Conservation (phyloP, 345 rosid genomes). For the Linum trigynum region DNA sequence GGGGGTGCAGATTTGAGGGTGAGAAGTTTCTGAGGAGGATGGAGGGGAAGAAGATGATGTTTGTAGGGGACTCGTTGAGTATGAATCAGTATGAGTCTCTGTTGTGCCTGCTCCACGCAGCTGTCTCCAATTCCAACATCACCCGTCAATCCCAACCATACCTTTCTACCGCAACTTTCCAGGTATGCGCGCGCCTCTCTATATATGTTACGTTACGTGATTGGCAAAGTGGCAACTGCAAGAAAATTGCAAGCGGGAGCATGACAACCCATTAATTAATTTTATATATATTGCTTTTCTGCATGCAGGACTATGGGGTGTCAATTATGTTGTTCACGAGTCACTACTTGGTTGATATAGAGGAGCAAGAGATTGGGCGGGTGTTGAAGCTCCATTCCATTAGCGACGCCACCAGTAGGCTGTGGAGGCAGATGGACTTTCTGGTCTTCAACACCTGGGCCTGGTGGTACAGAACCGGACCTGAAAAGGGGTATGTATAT, state of each 20-base stretch:
- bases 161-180: slow-evolving; percentile 23
- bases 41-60: slow-evolving; percentile 48
- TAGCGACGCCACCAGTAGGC: slow-evolving; percentile 15
- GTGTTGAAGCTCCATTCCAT: slow-evolving; percentile 53
- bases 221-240: too few relatives aligned
- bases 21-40: slow-evolving; percentile 28
- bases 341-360: slow-evolving; percentile 41
- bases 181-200: slow-evolving; percentile 21
- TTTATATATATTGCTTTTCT: not conserved
- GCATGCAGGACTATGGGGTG: slow-evolving; percentile 41
- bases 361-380: slow-evolving; percentile 33
- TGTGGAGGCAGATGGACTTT: slow-evolving; percentile 48
- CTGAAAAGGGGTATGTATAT: slow-evolving; percentile 40
- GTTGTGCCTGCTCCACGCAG: slow-evolving; percentile 1
- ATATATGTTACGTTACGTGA: not conserved
- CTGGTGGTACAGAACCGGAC: slow-evolving; percentile 61
- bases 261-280: too few relatives aligned
- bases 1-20: slow-evolving; percentile 40
- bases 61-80: slow-evolving; percentile 57
- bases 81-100: not conserved
- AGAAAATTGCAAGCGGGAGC: not conserved
- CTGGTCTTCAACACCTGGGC: slow-evolving; percentile 61
- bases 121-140: slow-evolving; percentile 17
- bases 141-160: slow-evolving; percentile 10
- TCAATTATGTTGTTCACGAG: slow-evolving; percentile 32